Conservation (phyloP, 148 eudicot genomes). For the Dysphania ambrosioides region DNA sequence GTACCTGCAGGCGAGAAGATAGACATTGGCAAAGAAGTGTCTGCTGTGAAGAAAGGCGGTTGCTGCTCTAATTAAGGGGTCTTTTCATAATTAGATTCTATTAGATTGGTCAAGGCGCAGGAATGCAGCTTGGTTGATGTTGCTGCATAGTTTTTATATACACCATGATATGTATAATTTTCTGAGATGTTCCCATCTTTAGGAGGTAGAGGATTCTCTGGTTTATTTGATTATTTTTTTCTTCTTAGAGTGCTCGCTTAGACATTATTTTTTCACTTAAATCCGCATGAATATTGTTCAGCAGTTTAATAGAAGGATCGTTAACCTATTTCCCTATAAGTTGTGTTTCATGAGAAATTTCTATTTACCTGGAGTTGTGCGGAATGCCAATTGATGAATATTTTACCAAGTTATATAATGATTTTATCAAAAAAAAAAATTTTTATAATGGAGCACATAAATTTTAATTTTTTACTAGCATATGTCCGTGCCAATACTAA, state of each 20-base stretch:
- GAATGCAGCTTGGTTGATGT: conserved; percentile 4
- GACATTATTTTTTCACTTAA: not conserved
- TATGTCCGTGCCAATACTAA: no score
- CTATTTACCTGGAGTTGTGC: no score
- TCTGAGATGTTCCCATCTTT: conserved; percentile 10
- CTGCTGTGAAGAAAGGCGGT: conserved; percentile 55
- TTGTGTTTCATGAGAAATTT: no score
- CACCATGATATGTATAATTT: conserved; percentile 36
- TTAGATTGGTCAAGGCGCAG: conserved; percentile 7
- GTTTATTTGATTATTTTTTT: not conserved
- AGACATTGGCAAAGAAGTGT: conserved; percentile 62
- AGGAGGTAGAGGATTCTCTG: conserved; percentile 21
- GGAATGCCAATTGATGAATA: no score
- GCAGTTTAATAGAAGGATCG: not conserved
- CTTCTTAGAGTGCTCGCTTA: not conserved
- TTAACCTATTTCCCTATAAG: no score
- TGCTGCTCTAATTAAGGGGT: conserved; percentile 51
- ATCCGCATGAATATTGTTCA: not conserved
- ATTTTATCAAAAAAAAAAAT: no score
- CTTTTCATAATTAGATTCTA: not conserved
- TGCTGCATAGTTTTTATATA: conserved; percentile 16
- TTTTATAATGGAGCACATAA: no score
- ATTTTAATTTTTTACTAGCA: no score
- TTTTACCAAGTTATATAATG: no score
- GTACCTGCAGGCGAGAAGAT: conserved; percentile 61